Evolutionary conservation across 164 flowering plant genomes (phyloP), one percentile per base, ranked within the genome.

Genomic region (Stephania japonica): DNA sequence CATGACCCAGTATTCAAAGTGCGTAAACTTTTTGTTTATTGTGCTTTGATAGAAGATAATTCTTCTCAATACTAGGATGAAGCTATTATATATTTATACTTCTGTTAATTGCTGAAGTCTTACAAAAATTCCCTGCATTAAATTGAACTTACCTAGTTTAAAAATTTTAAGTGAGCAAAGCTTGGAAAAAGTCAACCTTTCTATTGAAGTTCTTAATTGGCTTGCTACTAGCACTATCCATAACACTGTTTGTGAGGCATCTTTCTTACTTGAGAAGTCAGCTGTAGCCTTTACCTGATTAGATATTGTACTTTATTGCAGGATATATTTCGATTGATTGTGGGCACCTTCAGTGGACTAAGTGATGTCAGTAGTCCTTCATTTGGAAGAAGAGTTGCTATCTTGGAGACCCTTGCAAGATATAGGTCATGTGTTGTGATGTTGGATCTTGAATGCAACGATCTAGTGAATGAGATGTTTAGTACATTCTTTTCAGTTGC

Each of bases 391-490:
- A 88, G 97, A 84, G 91, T 91, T 72, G 86, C 84, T 79, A 96
- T 96, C 61, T 83, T 96, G 85, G 97, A 96, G 84, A 96, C 92
- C 63, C 84, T 96, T 82, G 97, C 98, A 75, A 91, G 88, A 85
- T 96, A 93, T 76, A 87, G 91, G 82, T 96, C 99, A 49, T 96
- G 97, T 80, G 93, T 96, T 73, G 98, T 96, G 81, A 89, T 96
- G 94, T 81, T 96, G 85, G 99, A 96, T 83, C 99, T 93, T 77
- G 98, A 91, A 78, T 96, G 97, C 74, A 86, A 92, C 82, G 95
- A 96, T 79, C 89, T 96, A 75, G 89, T 96, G 75, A 84, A 85
- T 75, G 89, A 91, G 81, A 86, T 96, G 88, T 90, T 93, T 87
- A 79, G 81, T 50, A 87, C 92, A 21, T 93, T 90, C 77, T 79